Evolutionary conservation across 495 filamentous ascomycete species (phyloP).

Genomic region (Aspergillus affinis): DNA sequence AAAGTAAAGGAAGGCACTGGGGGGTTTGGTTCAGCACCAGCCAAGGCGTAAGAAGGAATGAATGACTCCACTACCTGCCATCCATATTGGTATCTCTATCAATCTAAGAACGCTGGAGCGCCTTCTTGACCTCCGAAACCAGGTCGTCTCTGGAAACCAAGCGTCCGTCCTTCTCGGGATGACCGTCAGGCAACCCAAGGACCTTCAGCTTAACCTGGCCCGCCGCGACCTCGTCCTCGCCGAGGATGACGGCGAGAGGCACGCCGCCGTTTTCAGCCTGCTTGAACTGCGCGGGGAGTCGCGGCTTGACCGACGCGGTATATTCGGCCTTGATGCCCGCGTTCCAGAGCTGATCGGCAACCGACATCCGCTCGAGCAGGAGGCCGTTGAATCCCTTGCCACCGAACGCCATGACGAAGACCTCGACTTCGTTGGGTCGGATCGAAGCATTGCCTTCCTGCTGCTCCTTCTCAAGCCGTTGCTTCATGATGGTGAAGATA

Average conservation of each 20-base stretch:
- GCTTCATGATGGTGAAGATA: conserved; percentile 88
- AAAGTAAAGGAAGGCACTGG: background rate
- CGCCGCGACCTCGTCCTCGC: conserved; percentile 72
- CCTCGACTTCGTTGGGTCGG: conserved; percentile 75
- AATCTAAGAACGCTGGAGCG: background rate
- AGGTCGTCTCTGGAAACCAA: background rate
- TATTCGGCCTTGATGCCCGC: conserved; percentile 83
- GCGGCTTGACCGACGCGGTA: conserved; percentile 76
- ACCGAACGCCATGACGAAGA: conserved; percentile 91
- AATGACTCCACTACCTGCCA: background rate
- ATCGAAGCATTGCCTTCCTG: conserved; percentile 50
- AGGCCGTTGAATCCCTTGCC: conserved; percentile 83
- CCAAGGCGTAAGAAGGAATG: background rate
- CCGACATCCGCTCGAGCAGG: conserved; percentile 74
- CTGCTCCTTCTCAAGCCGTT: conserved; percentile 62
- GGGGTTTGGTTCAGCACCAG: background rate
- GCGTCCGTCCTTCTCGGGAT: conserved; percentile 79
- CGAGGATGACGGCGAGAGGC: conserved; percentile 74
- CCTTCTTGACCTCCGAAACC: background rate
- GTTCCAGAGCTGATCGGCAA: conserved; percentile 72
- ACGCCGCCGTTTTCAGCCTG: conserved; percentile 69
- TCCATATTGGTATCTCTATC: background rate
- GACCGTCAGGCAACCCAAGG: conserved; percentile 72
- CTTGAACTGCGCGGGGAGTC: conserved; percentile 76
- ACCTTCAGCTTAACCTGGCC: conserved; percentile 84